Percentiles rank a stretch among this genome's conserved stretches.
Conservation (phyloP, 2,329 filamentous ascomycete species). For the Ceratocystis variospora region DNA sequence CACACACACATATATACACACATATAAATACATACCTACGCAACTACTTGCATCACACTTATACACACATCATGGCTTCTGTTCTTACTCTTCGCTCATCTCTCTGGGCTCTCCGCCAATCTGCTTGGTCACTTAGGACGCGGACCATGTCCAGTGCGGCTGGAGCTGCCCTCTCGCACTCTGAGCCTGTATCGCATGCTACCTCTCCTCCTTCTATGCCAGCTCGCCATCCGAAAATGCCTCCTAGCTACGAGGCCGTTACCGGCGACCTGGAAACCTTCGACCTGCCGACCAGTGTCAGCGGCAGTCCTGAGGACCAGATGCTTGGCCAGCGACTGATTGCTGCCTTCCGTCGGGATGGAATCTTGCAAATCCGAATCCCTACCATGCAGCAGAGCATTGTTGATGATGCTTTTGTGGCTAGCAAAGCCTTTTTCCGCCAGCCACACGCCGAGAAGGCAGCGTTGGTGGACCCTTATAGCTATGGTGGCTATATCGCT, state of each 20-base stretch:
- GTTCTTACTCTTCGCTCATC: neutral
- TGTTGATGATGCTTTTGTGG: slow-evolving; percentile 28
- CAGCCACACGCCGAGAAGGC: slow-evolving; percentile 29
- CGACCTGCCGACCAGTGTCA: slow-evolving; percentile 28
- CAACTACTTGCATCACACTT: neutral
- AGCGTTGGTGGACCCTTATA: slow-evolving; percentile 32
- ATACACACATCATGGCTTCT: neutral
- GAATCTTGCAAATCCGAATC: slow-evolving; percentile 36
- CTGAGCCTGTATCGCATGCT: neutral
- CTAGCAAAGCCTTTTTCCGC: slow-evolving; percentile 30
- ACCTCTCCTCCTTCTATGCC: neutral
- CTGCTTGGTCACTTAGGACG: neutral
- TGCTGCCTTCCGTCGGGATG: slow-evolving; percentile 31
- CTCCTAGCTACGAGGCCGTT: slow-evolving; percentile 8
- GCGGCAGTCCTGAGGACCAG: slow-evolving; percentile 26
- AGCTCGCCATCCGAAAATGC: slow-evolving; percentile 13
- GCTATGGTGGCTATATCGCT: slow-evolving; percentile 37
- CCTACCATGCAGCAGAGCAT: slow-evolving; percentile 25
- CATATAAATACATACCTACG: neutral
- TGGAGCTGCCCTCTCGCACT: neutral
- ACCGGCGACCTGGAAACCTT: slow-evolving; percentile 30
- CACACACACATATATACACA: neutral
- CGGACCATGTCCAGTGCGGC: slow-evolving; percentile 8
- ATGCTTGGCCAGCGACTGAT: slow-evolving; percentile 31
- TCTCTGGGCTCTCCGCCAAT: neutral